These are phyloP conservation scores for Cnidoscolus chayamansa DNA, from an alignment of 441 rosid species.

Conservation along the genomic window DNA sequence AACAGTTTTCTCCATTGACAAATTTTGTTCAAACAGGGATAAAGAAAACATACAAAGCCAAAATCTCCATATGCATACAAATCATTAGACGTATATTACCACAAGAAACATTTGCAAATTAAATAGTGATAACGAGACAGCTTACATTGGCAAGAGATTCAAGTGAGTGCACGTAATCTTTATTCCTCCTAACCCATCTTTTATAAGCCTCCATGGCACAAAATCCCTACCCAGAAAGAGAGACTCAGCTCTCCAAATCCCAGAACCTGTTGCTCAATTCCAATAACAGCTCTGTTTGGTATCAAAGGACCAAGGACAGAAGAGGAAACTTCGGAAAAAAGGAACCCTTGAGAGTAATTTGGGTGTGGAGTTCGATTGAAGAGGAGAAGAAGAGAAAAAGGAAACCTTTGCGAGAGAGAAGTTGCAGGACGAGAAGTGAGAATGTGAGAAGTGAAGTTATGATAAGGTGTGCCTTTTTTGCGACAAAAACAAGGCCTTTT, in stretches of 20 bases:
- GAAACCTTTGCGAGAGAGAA: too few species aligned
- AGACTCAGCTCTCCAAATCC: slow-evolving; percentile 15
- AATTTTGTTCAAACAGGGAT: not conserved
- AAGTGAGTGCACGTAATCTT: slow-evolving; percentile 78
- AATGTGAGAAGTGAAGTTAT: too few species aligned
- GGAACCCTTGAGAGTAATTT: not conserved
- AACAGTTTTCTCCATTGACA: not conserved
- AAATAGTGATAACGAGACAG: not conserved
- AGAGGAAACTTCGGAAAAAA: not conserved
- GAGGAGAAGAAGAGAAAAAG: too few species aligned
- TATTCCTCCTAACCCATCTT: slow-evolving; percentile 84
- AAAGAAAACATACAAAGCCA: not conserved
- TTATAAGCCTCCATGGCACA: slow-evolving; percentile 77
- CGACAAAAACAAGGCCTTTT: too few species aligned
- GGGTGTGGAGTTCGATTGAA: not conserved
- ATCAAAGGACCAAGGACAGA: not conserved
- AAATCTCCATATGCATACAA: not conserved
- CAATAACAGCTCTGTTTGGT: too few species aligned
- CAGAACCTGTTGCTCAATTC: too few species aligned
- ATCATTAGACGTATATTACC: not conserved
- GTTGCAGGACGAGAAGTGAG: too few species aligned
- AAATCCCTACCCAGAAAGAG: slow-evolving; percentile 19
- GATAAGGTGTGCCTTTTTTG: too few species aligned
- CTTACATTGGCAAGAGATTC: slow-evolving; percentile 95
- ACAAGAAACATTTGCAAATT: not conserved